Evolutionary conservation across 1,284 basidiomycete species (phyloP), one percentile per base, ranked within the genome.

Genomic region (Cutaneotrichosporon arboriforme): DNA sequence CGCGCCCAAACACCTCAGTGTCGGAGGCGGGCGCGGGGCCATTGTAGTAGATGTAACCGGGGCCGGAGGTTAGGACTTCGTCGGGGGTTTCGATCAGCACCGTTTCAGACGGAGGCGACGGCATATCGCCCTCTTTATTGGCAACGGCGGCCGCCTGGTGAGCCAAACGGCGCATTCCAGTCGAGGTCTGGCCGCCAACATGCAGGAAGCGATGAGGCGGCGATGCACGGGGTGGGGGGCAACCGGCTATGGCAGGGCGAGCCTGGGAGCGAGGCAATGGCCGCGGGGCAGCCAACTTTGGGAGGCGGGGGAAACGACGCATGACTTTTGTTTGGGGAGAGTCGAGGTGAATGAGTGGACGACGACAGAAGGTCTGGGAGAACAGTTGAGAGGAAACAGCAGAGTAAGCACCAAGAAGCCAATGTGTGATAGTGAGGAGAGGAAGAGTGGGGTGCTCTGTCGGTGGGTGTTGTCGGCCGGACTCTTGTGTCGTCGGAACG

Each of bases 11-110:
- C 14, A 42, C 15, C 1, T 22, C 34, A 8, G n/a, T 4, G 54
- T 59, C 57, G 23, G 36, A 33, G 4, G 18, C 26, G 3, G 54
- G 51, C n/a, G 39, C 36, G 4, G 57, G 57, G 8, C 57, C 57
- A 4, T 26, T 9, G 49, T 52, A 59, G 17, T 43, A 13, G 15
- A 59, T 15, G 45, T 50, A 55, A 0, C 57, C 57, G 4, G 51
- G 54, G 18, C 51, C 54, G 38, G 47, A 15, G 36, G 51, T 18
- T 35, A 59, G 42, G 3, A 39, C 13, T 42, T 54, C 42, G 26
- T 46, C 46, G 10, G 35, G 17, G 18, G 35, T 35, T 20, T 33
- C 23, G 46, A 54, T 41, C n/a, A 54, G 47, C 1, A 44, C 37
- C 12, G 46, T 46, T 33, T 52, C 50, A 31, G 5, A 5, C 26